phyloP scores from a whole-genome alignment of 1,284 basidiomycete species.

The Pholiota adiposa region DNA sequence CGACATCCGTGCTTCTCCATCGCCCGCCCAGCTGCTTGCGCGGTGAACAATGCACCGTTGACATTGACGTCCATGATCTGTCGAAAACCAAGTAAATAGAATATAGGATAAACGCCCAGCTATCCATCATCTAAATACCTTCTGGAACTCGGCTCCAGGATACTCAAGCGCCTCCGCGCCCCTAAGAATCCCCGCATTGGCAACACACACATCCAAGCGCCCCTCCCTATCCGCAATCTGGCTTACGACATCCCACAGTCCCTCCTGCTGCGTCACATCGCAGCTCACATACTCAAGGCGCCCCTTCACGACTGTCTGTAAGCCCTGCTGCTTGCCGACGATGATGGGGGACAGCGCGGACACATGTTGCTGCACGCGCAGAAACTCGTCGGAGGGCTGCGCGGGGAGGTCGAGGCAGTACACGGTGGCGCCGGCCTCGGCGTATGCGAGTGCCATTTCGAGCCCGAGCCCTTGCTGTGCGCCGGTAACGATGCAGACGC shows the following conservation, averaged over 20 bases:
- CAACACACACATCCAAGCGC: constrained; percentile 69
- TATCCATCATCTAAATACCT: constrained; percentile 41
- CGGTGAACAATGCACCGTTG: constrained; percentile 75
- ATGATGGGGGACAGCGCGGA: constrained; percentile 53
- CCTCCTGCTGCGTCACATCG: constrained; percentile 64
- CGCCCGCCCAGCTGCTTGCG: constrained; percentile 75
- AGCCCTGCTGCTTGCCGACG: not conserved
- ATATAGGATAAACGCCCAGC: not conserved
- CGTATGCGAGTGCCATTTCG: constrained; percentile 72
- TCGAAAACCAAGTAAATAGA: not conserved
- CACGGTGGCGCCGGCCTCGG: constrained; percentile 55
- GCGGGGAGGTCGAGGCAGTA: constrained; percentile 56
- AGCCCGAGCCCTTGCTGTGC: constrained; percentile 73
- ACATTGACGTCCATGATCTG: constrained; percentile 76
- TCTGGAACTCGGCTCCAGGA: constrained; percentile 65
- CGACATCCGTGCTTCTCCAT: constrained; percentile 69
- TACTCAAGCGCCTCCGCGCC: constrained; percentile 70
- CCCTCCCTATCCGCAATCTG: constrained; percentile 62
- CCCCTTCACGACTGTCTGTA: constrained; percentile 32
- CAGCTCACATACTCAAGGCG: constrained; percentile 67
- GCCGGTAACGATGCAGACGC: constrained; percentile 56
- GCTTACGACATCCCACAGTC: constrained; percentile 56
- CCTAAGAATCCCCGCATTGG: constrained; percentile 74
- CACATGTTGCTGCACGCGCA: constrained; percentile 54
- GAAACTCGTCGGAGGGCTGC: constrained; percentile 51